Percentiles rank a stretch among this genome's conserved stretches.
Conservation (phyloP, 257 asterid species). For the Osmanthus fragrans region DNA sequence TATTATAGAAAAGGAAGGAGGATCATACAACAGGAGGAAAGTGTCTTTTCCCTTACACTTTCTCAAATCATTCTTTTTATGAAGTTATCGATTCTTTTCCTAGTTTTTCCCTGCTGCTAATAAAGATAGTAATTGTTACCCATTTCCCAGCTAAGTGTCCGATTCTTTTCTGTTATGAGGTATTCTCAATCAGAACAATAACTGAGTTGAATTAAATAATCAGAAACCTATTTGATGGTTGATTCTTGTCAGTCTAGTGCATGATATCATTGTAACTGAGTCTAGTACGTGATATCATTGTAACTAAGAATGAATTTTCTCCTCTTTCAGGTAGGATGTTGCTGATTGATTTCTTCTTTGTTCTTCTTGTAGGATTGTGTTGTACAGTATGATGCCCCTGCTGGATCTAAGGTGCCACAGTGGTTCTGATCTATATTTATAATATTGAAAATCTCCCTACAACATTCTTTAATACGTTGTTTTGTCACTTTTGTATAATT, state of each 20-base stretch:
- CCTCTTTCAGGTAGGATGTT: neutral
- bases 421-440: neutral
- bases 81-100: neutral
- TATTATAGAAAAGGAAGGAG: neutral
- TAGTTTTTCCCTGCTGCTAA: neutral
- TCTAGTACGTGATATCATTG: too few species aligned
- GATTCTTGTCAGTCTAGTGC: neutral
- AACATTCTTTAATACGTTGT: neutral
- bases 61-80: neutral
- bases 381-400: slow-evolving; percentile 96
- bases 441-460: slow-evolving; percentile 12
- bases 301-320: neutral
- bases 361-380: slow-evolving; percentile 79
- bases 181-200: neutral
- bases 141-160: neutral
- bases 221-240: neutral
- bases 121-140: neutral
- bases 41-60: neutral
- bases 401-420: slow-evolving; percentile 76
- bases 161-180: neutral
- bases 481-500: neutral
- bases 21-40: neutral
- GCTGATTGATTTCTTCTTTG: slow-evolving; percentile 9
- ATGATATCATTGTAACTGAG: neutral
- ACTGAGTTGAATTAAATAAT: neutral